Evolutionary conservation across 1,139 yeast genomes (phyloP), one percentile per base, ranked within the genome.

Genomic region (Pichia sp.): DNA sequence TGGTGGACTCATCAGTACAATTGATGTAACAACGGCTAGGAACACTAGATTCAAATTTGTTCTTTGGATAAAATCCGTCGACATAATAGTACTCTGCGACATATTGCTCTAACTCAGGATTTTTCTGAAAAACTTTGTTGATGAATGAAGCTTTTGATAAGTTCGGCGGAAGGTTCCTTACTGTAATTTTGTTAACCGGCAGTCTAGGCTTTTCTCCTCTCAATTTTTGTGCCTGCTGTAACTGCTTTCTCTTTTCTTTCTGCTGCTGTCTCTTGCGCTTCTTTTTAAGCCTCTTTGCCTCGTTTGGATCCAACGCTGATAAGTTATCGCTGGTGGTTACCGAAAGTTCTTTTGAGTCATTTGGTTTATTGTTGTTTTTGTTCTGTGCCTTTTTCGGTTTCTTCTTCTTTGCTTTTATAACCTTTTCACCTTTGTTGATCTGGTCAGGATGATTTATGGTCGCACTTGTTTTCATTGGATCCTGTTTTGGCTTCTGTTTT

Each of bases 141-240:
- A 57, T 55, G 54, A 75, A 75, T 38, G 64, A 70, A 0, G 59
- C 59, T 49, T 68, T 67, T 1, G 61, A 54, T 34, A 75, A 53
- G 8, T 56, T 62, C 0, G 79, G 76, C 1, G 79, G 78, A 36
- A 76, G 60, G 26, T 67, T 61, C 41, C 79, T 65, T 5, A 75
- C 58, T 2, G 72, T 73, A 3, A 74, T 52, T 53, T 71, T 72
- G 34, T 56, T 49, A 2, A 48, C 49, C 16, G 53, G 53, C 8
- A 42, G 4, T 26, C 23, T 31, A 13, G 54, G 43, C 41, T 26
- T 31, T 46, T 31, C 26, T 8, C 7, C 50, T 31, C 19, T 46
- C 34, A 11, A 40, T 31, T 11, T 45, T 30, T 34, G 34, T 32
- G 45, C 47, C 34, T 45, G 23, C 13, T 8, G 29, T 8, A 30